A percentile compares a stretch with the other conserved stretches of the same genome.
These are phyloP conservation scores for Pinus albicaulis DNA, from an alignment of 75 land plant genomes.

Conservation along the genomic window DNA sequence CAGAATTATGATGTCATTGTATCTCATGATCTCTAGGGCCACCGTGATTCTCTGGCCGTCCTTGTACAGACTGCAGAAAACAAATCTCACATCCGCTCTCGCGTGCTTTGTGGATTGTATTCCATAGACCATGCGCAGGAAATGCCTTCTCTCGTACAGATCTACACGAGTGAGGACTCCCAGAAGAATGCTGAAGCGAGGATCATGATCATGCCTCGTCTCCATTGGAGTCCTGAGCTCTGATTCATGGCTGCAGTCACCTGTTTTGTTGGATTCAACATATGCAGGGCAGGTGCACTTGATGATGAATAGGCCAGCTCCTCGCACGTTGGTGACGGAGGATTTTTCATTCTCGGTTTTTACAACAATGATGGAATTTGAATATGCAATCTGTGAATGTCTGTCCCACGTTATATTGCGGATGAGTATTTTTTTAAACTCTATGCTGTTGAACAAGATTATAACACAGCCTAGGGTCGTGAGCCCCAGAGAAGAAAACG, in stretches of 20 bases:
- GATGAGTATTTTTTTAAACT: background rate
- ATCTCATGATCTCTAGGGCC: too few species aligned
- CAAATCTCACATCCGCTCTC: too few species aligned
- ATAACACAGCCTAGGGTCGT: background rate
- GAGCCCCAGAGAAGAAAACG: background rate
- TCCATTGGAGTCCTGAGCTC: background rate
- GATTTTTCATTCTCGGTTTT: background rate
- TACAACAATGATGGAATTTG: background rate
- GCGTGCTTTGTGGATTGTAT: too few species aligned
- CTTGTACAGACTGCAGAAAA: too few species aligned
- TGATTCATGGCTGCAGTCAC: background rate
- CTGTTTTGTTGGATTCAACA: background rate
- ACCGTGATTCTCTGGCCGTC: too few species aligned
- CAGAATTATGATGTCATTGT: too few species aligned
- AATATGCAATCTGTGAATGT: background rate
- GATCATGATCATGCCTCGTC: background rate
- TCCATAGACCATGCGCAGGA: too few species aligned
- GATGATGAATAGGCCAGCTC: background rate
- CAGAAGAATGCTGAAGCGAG: constrained; percentile 26
- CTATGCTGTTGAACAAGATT: background rate
- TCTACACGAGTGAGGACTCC: constrained; percentile 49
- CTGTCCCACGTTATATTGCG: background rate
- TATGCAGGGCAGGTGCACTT: background rate
- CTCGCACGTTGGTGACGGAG: background rate
- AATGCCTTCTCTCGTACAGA: constrained; percentile 40